Conservation (phyloP, 345 rosid species). For the Populus ilicifolia region DNA sequence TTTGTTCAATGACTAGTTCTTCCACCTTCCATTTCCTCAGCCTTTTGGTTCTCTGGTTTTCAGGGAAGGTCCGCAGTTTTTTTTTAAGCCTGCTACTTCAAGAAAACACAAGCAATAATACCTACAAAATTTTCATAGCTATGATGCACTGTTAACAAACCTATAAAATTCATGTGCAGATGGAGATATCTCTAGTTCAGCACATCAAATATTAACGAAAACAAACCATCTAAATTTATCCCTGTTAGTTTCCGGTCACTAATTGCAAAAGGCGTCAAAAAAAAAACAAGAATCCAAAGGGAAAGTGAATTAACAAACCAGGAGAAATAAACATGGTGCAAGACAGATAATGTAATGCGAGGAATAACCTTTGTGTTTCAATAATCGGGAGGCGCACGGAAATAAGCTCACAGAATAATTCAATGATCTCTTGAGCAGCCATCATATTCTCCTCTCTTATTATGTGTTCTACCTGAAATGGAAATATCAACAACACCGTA, state of each 20-base stretch:
- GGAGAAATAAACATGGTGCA: constrained; percentile 6
- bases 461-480: constrained; percentile 82
- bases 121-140: not conserved
- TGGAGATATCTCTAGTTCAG: not conserved
- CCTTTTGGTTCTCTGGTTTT: not conserved
- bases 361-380: constrained; percentile 74
- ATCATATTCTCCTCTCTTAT: constrained; percentile 95
- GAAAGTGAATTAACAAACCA: not conserved
- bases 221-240: not conserved
- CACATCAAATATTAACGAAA: not conserved
- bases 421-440: constrained; percentile 97
- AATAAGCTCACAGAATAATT: constrained; percentile 81
- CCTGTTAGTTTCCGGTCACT: not conserved
- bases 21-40: not conserved
- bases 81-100: not conserved
- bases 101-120: not conserved
- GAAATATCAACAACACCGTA: not conserved
- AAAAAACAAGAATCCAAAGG: not conserved
- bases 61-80: too few species aligned
- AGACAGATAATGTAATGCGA: not conserved
- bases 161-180: not conserved
- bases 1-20: not conserved
- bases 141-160: not conserved
- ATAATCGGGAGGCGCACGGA: constrained; percentile 90
- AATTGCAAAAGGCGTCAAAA: not conserved